Evolutionary conservation across 2,329 filamentous ascomycete genomes (phyloP).

Genomic region (Aspergillus novofumigatus): DNA sequence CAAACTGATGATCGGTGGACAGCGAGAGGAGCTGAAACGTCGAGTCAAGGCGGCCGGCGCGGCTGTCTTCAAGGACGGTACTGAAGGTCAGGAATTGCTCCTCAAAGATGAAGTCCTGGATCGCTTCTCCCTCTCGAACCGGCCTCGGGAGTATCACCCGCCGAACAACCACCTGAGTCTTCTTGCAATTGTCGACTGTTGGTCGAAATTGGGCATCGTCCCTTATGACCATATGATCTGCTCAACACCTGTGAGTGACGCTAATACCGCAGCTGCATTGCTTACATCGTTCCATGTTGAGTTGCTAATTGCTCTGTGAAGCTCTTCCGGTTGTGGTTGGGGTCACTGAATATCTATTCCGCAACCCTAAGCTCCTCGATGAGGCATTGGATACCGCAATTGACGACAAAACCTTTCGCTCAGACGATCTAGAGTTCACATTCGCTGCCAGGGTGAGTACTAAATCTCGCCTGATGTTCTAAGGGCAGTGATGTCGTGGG

Average conservation of each 20-base stretch:
- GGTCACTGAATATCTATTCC: constrained; percentile 94
- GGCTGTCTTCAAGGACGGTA: constrained; percentile 57
- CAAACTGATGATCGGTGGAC: constrained; percentile 91
- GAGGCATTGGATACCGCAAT: constrained; percentile 82
- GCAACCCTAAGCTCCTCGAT: constrained; percentile 73
- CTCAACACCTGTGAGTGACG: constrained; percentile 69
- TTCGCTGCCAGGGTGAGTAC: constrained; percentile 73
- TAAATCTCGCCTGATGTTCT: not conserved
- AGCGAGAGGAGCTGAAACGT: constrained; percentile 66
- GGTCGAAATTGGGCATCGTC: constrained; percentile 87
- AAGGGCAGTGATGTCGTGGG: not conserved
- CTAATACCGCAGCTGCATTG: not conserved
- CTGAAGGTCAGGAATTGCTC: constrained; percentile 61
- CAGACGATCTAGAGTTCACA: constrained; percentile 94
- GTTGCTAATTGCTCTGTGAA: constrained; percentile 23
- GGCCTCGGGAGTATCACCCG: constrained; percentile 63
- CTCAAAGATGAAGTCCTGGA: constrained; percentile 78
- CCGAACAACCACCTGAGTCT: constrained; percentile 88
- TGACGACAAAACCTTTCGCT: constrained; percentile 86
- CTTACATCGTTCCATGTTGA: not conserved
- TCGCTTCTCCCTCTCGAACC: constrained; percentile 75
- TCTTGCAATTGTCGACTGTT: constrained; percentile 96
- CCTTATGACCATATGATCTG: constrained; percentile 99
- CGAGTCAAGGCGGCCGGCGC: constrained; percentile 78
- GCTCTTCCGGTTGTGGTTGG: constrained; percentile 92